Base-by-base conservation (phyloP, 192 early-diverging fungal species). In the Coemansia sp. region DNA sequence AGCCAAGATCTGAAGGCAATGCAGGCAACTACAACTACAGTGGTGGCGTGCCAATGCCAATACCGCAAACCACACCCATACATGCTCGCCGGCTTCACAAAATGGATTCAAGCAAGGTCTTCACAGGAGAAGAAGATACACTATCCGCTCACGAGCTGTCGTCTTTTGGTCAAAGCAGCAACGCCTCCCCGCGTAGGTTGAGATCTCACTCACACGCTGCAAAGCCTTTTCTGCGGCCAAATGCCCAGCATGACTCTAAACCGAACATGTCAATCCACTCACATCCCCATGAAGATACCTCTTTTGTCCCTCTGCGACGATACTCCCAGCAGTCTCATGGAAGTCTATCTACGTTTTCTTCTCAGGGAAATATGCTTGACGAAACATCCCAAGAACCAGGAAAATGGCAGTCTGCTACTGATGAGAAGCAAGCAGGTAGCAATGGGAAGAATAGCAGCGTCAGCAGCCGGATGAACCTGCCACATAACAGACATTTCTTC, bases 401-500 rank as follows among this genome's bases (percentile, higher is more conserved):
- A 29, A 2, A 16, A 26, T 28, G 49, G 26, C 49, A 52, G 23
- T 8, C 3, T 13, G 9, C 26, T 7, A 1, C 49, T 21, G 49
- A 29, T 52, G 49, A 52, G 26, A 20, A 26, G 13, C 40, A 16
- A 43, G 18, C 40, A 26, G 49, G 26, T 13, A 52, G 49, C 4
- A 52, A 49, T 40, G 39, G 6, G 40, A 25, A 18, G 2, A 37
- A 60, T 23, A 37, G 58, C 28, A 58, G 57, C n/a, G n/a, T n/a
- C n/a, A n/a, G n/a, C n/a, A n/a, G n/a, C 42, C 30, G 43, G 16
- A 15, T 45, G 59, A 42, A 40, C 25, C 29, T 33, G 46, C 52
- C 28, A 6, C 67, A 66, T 6, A 56, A 60, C 58, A 66, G 49
- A n/a, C 61, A 40, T 45, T 71, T 64, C n/a, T 68, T 65, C 2